Conservation (phyloP, 805 yeast genomes). For the Candida orba region DNA sequence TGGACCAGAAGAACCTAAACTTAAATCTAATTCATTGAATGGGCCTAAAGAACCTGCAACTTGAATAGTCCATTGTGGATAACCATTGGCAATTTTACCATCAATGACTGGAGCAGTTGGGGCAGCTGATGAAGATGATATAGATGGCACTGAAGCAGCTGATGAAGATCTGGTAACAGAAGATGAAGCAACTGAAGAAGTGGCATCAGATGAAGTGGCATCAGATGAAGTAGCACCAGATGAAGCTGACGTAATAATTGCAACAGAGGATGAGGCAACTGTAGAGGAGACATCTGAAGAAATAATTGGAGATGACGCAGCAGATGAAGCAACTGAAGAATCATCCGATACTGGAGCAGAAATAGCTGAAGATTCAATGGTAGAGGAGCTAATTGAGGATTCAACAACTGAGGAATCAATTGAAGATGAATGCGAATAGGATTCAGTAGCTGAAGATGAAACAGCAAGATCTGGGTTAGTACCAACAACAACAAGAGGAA, state of each 20-base stretch:
- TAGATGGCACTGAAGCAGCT: background rate
- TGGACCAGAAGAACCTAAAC: background rate
- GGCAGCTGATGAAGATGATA: background rate
- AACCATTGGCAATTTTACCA: background rate
- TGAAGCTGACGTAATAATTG: no score
- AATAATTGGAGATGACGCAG: no score
- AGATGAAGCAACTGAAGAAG: background rate
- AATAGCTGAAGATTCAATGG: no score
- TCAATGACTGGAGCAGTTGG: background rate
- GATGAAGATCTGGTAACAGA: background rate
- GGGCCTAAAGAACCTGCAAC: background rate
- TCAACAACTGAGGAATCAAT: no score
- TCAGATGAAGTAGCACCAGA: no score
- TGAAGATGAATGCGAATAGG: no score
- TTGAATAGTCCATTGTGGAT: background rate
- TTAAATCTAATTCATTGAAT: background rate
- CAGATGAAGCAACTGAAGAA: no score
- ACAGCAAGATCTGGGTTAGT: background rate
- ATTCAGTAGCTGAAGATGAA: background rate
- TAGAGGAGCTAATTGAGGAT: no score
- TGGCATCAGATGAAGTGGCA: no score
- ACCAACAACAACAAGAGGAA: constrained; percentile 1
- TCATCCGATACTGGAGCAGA: no score
- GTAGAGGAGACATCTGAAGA: no score
- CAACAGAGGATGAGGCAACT: no score